A percentile compares a stretch with the other conserved stretches of the same genome.
Conservation (phyloP, 768 basidiomycete genomes). For the Ramaria rubella region DNA sequence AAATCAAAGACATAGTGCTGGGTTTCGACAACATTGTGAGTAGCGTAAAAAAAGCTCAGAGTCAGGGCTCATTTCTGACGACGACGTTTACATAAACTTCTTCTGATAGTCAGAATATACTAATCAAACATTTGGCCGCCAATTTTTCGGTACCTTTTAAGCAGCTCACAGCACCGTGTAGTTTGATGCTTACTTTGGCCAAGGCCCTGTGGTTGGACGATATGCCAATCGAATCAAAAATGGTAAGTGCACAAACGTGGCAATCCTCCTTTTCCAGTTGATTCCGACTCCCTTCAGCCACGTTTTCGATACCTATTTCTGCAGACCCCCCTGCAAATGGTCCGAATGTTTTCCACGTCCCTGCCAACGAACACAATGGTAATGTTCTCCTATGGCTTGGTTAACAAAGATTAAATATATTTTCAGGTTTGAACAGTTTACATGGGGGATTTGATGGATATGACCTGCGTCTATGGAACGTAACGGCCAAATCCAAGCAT, state of each 20-base stretch:
- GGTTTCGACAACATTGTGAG: slow-evolving; percentile 1
- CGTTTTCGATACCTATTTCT: slow-evolving; percentile 48
- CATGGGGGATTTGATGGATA: slow-evolving; percentile 53
- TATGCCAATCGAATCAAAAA: slow-evolving; percentile 32
- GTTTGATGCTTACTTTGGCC: no score
- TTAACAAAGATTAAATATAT: neutral
- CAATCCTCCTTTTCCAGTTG: neutral
- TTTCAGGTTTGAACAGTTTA: slow-evolving; percentile 38
- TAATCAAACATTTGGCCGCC: slow-evolving; percentile 1
- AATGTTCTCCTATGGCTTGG: slow-evolving; percentile 15
- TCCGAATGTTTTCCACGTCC: slow-evolving; percentile 43
- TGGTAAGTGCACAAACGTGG: slow-evolving; percentile 23
- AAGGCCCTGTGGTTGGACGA: slow-evolving; percentile 1
- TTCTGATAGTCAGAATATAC: slow-evolving; percentile 4
- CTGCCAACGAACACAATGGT: slow-evolving; percentile 45
- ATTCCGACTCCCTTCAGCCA: slow-evolving; percentile 28
- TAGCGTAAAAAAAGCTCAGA: no score
- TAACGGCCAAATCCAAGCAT: slow-evolving; percentile 34
- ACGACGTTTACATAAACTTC: neutral
- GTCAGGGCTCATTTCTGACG: neutral
- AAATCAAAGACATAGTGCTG: neutral
- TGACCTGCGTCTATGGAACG: slow-evolving; percentile 52
- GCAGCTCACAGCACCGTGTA: neutral
- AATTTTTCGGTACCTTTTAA: neutral
- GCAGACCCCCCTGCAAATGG: slow-evolving; percentile 37